Base-by-base conservation (phyloP, 768 basidiomycete genomes). In the Coprinellus aureogranulatus region DNA sequence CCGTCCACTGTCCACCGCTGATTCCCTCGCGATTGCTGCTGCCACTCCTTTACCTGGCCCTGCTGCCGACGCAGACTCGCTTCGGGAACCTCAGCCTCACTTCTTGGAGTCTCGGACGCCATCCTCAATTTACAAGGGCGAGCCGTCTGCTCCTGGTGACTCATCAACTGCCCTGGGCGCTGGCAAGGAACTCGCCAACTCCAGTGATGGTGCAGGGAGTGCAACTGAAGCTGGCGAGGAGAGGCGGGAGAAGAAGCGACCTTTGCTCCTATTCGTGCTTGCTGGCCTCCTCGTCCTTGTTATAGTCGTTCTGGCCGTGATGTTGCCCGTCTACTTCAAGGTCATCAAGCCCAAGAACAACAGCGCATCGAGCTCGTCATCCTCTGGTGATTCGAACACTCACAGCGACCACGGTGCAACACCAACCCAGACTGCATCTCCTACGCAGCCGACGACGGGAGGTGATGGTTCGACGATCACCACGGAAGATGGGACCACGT, bases 401-500 rank as follows among this genome's bases (percentile, higher is more conserved):
- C n/a, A n/a, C n/a, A 25, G 30, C 4, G 50, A 42, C 6, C 39
- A 60, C 1, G 49, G 48, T 14, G n/a, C 58, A 1, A 39, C 56
- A 5, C 22, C 34, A 16, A 46, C 62, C 10, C 47, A 52, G 22
- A 53, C 61, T 22, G 50, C 58, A 18, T 27, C 64, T 4, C 61
- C 54, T 23, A n/a, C 61, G 9, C 62, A 65, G 18, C 61, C 69
- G 0, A 75, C 74, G 25, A 74, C 76, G 2, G 93, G 93, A 12
- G 82, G 83, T 18, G 84, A 89, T 65, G 92, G 91, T 10, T 88
- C 86, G 27, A 75, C 76, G 4, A 72, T 93, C 52, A 83, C 78
- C 8, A 75, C 77, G 20, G 83, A 80, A 2, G 81, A 92, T 66
- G 94, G 93, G 1, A 72, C 82, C 1, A 85, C 80, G 1, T 89